Conservation (phyloP, 169 alveolate species). For the Eimeria tenella region DNA sequence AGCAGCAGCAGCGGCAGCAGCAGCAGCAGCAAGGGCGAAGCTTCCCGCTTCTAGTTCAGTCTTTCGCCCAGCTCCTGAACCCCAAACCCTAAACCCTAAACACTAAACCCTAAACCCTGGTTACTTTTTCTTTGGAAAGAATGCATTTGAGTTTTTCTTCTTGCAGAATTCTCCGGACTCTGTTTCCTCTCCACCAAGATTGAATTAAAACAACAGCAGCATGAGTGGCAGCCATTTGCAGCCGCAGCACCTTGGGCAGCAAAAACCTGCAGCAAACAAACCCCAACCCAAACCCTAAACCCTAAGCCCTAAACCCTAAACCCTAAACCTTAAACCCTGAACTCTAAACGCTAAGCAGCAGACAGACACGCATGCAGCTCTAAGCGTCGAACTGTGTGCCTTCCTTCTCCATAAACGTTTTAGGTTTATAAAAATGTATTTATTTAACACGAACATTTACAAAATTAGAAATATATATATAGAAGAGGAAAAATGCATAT, state of each 20-base stretch:
- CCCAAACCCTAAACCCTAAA: too few relatives aligned
- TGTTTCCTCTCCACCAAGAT: conserved; percentile 84
- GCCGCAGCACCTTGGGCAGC: conserved; percentile 67
- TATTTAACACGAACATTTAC: too few relatives aligned
- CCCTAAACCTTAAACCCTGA: too few relatives aligned
- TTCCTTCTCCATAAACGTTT: too few relatives aligned
- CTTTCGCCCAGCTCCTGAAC: not conserved
- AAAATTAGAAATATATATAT: too few relatives aligned
- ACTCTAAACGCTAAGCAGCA: too few relatives aligned
- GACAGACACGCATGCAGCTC: too few relatives aligned
- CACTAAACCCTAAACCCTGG: too few relatives aligned
- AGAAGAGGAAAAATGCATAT: too few relatives aligned
- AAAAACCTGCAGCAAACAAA: conserved; percentile 43
- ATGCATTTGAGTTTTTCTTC: conserved; percentile 82
- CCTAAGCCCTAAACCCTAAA: too few relatives aligned
- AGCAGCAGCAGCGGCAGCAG: not conserved
- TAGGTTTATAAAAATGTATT: too few relatives aligned
- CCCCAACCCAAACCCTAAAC: not conserved
- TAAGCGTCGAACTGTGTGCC: too few relatives aligned
- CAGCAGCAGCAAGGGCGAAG: not conserved
- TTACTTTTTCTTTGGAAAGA: conserved; percentile 80
- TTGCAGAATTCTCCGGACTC: conserved; percentile 82
- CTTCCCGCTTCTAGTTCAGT: not conserved
- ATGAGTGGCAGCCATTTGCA: conserved; percentile 39
- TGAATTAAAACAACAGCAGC: conserved; percentile 80